These are phyloP conservation scores for Sanghuangporus sanghuang DNA, from an alignment of 1,284 basidiomycete genomes.

Conservation along the genomic window DNA sequence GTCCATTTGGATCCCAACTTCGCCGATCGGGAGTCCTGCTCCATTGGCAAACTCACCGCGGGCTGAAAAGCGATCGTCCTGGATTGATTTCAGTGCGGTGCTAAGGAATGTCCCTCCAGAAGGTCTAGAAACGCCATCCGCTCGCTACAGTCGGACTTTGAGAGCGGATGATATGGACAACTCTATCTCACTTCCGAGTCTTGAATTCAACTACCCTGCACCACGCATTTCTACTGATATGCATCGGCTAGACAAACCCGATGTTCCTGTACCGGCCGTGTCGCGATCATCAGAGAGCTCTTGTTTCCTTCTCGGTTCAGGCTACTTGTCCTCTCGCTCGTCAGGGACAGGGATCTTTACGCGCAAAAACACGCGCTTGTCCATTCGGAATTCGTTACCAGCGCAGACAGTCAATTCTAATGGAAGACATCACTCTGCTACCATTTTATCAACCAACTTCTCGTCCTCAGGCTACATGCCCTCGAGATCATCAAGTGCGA, in stretches of 20 bases:
- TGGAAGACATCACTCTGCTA: background rate
- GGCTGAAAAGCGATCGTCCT: constrained; percentile 2
- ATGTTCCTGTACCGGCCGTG: background rate
- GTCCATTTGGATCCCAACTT: constrained; percentile 12
- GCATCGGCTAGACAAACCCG: background rate
- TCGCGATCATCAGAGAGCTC: constrained; percentile 8
- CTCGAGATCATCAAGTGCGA: constrained; percentile 4
- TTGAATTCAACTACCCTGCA: background rate
- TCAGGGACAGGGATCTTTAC: background rate
- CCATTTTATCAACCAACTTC: background rate
- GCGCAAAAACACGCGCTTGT: background rate
- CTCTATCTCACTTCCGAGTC: background rate
- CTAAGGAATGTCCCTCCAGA: no score
- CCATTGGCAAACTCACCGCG: background rate
- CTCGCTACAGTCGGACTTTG: background rate
- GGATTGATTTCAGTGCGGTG: background rate
- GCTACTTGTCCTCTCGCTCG: constrained; percentile 7
- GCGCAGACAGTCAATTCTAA: background rate
- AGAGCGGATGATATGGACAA: background rate
- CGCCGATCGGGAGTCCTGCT: constrained; percentile 8
- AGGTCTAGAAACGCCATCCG: background rate
- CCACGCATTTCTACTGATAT: background rate
- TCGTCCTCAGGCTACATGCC: constrained; percentile 7
- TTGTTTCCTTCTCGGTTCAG: constrained; percentile 6
- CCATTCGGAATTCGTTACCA: background rate